Conservation (phyloP, 106 monocot genomes). For the Dendrobium chrysotoxum region DNA sequence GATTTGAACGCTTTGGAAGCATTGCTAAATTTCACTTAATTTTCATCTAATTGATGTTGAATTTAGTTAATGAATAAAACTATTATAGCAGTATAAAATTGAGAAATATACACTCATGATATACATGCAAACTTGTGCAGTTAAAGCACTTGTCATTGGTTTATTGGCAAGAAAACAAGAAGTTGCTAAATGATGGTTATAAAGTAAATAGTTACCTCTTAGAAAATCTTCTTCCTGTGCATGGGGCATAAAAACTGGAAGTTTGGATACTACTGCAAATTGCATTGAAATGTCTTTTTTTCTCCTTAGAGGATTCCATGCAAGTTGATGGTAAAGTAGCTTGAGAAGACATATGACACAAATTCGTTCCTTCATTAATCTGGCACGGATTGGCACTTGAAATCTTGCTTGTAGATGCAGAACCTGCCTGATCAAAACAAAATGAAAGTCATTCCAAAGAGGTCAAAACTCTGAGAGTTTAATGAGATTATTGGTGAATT, state of each 20-base stretch:
- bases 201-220: not conserved
- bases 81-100: not conserved
- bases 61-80: not conserved
- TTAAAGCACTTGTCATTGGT: not conserved
- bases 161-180: not conserved
- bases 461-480: not conserved
- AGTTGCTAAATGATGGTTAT: not conserved
- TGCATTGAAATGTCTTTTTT: not conserved
- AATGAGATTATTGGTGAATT: conserved; percentile 3
- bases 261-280: not conserved
- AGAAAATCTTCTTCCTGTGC: not conserved
- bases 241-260: not conserved
- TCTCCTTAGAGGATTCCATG: not conserved
- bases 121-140: not conserved
- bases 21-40: too few relatives aligned
- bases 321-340: not conserved
- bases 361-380: not conserved
- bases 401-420: not conserved
- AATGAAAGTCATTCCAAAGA: not conserved
- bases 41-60: too few relatives aligned
- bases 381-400: not conserved
- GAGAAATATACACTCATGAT: not conserved
- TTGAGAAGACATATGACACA: not conserved
- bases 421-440: conserved; percentile 6
- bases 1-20: too few relatives aligned